Evolutionary conservation across 2,329 filamentous ascomycete species (phyloP).

Genomic region (Mycocentrospora acerina): DNA sequence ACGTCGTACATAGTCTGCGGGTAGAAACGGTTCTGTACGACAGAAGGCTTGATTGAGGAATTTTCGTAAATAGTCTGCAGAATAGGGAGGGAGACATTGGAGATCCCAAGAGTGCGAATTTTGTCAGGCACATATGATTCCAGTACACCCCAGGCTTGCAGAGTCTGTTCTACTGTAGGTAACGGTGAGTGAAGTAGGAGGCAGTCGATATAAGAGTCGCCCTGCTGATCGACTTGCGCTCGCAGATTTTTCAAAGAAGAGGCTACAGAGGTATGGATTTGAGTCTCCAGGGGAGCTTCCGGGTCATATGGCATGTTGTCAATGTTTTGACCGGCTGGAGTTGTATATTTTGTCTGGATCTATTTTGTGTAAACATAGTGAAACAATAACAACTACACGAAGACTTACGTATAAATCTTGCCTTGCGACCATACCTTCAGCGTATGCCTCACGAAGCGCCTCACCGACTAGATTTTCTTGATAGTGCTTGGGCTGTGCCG

Average conservation of each 20-base stretch:
- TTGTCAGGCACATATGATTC: slow-evolving; percentile 65
- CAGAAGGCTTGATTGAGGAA: slow-evolving; percentile 55
- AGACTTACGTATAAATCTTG: slow-evolving; percentile 63
- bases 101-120: slow-evolving; percentile 72
- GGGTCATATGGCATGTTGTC: slow-evolving; percentile 65
- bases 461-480: slow-evolving; percentile 69
- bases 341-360: slow-evolving; percentile 84
- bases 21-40: slow-evolving; percentile 79
- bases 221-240: slow-evolving; percentile 28
- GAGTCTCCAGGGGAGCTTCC: slow-evolving; percentile 58
- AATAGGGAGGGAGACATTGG: slow-evolving; percentile 65
- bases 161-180: slow-evolving; percentile 53
- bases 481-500: slow-evolving; percentile 77
- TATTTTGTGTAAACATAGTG: slow-evolving; percentile 27
- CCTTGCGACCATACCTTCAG: slow-evolving; percentile 59
- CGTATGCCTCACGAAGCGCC: slow-evolving; percentile 64
- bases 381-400: no score
- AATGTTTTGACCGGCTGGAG: slow-evolving; percentile 61
- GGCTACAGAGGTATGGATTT: slow-evolving; percentile 67
- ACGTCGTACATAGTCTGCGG: slow-evolving; percentile 60
- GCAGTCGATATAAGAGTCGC: slow-evolving; percentile 57
- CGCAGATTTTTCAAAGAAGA: slow-evolving; percentile 67
- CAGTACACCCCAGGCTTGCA: slow-evolving; percentile 67
- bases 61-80: slow-evolving; percentile 56
- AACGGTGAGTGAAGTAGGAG: slow-evolving; percentile 62